Percentiles rank a stretch among this genome's conserved stretches.
Evolutionary conservation across 1,139 yeast genomes (phyloP).

Genomic region (Suhomyces taliae): DNA sequence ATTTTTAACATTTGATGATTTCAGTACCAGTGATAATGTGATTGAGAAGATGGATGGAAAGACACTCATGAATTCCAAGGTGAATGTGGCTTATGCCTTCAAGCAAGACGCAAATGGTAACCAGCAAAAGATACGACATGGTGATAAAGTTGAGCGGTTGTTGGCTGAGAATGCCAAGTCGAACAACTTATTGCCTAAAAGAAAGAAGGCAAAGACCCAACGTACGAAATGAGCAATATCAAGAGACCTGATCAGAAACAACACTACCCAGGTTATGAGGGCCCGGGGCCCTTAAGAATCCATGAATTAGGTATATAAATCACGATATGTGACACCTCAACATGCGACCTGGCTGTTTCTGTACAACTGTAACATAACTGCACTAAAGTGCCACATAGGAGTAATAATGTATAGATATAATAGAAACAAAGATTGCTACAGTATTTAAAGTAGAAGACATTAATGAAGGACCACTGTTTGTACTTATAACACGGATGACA

Average conservation of each 20-base stretch:
- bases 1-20: constrained; percentile 58
- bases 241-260: no score
- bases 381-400: no score
- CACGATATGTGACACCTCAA: no score
- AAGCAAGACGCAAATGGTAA: constrained; percentile 51
- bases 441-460: no score
- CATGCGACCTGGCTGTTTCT: no score
- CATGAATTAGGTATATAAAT: no score
- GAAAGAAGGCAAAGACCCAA: constrained; percentile 5
- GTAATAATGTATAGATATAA: no score
- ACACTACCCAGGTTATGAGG: no score
- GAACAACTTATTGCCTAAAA: constrained; percentile 23
- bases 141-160: constrained; percentile 75
- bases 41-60: constrained; percentile 68
- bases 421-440: no score
- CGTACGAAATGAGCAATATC: neutral
- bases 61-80: constrained; percentile 64
- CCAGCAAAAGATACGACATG: constrained; percentile 57
- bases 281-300: no score
- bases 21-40: constrained; percentile 72
- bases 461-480: no score
- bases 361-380: no score
- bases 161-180: constrained; percentile 67
- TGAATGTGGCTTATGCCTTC: constrained; percentile 68
- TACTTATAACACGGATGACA: neutral